phyloP scores from a whole-genome alignment of 2,329 filamentous ascomycete genomes.

The Ceratocystiopsis sp. region DNA sequence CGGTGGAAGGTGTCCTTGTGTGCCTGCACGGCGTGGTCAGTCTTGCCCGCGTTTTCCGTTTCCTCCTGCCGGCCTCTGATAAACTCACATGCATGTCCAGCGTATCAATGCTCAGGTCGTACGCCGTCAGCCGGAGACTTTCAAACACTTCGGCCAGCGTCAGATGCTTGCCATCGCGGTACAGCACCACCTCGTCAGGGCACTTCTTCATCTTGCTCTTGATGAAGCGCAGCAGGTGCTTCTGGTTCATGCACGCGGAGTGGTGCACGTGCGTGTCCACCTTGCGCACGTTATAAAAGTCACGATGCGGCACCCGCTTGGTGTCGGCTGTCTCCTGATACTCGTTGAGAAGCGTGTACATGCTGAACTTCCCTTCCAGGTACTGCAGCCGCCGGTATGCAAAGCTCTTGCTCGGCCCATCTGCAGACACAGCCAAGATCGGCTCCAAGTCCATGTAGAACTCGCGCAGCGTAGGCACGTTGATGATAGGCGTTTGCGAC shows the following conservation, averaged over 20 bases:
- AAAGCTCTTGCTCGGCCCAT: slow-evolving; percentile 93
- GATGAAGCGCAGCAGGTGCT: slow-evolving; percentile 93
- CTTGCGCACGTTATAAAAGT: slow-evolving; percentile 98
- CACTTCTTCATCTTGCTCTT: slow-evolving; percentile 99
- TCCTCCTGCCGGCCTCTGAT: not conserved
- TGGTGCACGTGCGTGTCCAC: slow-evolving; percentile 98
- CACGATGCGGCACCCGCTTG: slow-evolving; percentile 91
- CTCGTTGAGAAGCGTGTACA: slow-evolving; percentile 85
- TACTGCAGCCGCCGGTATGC: slow-evolving; percentile 90
- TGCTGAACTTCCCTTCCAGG: slow-evolving; percentile 89
- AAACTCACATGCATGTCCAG: slow-evolving; percentile 85
- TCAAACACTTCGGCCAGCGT: slow-evolving; percentile 89
- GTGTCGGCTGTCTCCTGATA: slow-evolving; percentile 97
- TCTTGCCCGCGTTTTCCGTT: not conserved
- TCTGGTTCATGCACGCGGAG: slow-evolving; percentile 99
- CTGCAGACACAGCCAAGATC: slow-evolving; percentile 76
- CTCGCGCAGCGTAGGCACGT: slow-evolving; percentile 82
- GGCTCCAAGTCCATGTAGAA: slow-evolving; percentile 91
- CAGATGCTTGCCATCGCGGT: slow-evolving; percentile 78
- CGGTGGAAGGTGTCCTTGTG: slow-evolving; percentile 97
- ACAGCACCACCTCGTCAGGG: slow-evolving; percentile 84
- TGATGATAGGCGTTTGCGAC: slow-evolving; percentile 51
- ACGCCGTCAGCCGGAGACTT: slow-evolving; percentile 92
- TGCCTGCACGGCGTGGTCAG: slow-evolving; percentile 32
- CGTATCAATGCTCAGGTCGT: slow-evolving; percentile 95